Evolutionary conservation across 2,329 filamentous ascomycete genomes (phyloP).

Genomic region (Colletotrichum orbiculare): DNA sequence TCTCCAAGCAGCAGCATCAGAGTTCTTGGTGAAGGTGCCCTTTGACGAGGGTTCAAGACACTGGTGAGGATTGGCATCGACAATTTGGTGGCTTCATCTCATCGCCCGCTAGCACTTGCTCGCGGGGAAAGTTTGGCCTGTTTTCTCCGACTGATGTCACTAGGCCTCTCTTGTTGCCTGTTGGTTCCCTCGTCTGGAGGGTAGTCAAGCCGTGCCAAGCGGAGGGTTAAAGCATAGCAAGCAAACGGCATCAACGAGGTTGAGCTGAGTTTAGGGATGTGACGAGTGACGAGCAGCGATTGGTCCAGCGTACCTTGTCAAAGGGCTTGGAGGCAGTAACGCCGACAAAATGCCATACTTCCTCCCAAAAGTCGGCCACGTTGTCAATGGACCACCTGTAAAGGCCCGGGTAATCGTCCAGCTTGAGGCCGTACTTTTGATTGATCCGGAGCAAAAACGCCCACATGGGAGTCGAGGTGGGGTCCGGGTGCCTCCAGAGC

Average conservation of each 20-base stretch:
- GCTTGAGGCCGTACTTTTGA: slow-evolving; percentile 69
- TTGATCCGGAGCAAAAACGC: slow-evolving; percentile 78
- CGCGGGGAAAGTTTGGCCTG: slow-evolving; percentile 20
- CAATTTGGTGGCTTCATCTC: slow-evolving; percentile 17
- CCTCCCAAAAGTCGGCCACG: slow-evolving; percentile 82
- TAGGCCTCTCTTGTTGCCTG: neutral
- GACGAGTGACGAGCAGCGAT: slow-evolving; percentile 8
- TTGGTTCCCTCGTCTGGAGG: neutral
- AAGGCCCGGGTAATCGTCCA: slow-evolving; percentile 78
- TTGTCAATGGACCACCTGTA: slow-evolving; percentile 87
- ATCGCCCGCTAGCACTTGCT: slow-evolving; percentile 15
- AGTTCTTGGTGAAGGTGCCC: slow-evolving; percentile 16
- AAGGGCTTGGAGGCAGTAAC: slow-evolving; percentile 76
- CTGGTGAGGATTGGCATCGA: slow-evolving; percentile 28
- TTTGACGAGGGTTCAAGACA: slow-evolving; percentile 31
- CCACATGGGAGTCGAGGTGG: slow-evolving; percentile 76
- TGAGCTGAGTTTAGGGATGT: slow-evolving; percentile 19
- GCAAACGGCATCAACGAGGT: slow-evolving; percentile 15
- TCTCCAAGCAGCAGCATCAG: neutral
- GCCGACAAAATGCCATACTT: slow-evolving; percentile 85
- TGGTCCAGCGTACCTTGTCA: slow-evolving; percentile 58
- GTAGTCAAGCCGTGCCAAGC: slow-evolving; percentile 30
- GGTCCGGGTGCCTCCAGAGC: slow-evolving; percentile 79
- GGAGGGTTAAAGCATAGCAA: slow-evolving; percentile 8
- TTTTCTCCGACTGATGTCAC: slow-evolving; percentile 25